phyloP scores from a whole-genome alignment of 805 yeast genomes.

The Monosporozyma yasuniensis region DNA sequence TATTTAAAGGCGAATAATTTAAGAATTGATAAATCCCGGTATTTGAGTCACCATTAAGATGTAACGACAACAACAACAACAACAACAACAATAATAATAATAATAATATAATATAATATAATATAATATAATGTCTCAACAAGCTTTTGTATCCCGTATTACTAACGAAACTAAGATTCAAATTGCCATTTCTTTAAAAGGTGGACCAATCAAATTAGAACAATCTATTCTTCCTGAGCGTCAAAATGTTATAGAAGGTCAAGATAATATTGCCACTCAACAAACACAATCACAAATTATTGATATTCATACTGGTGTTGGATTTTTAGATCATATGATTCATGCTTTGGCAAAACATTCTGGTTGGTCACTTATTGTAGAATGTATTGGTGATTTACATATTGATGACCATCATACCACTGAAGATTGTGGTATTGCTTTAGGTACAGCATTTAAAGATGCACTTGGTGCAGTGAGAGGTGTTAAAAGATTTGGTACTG shows the following conservation, averaged over 20 bases:
- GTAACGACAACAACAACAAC: too few relatives aligned
- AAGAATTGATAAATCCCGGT: too few relatives aligned
- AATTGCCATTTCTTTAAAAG: constrained; percentile 73
- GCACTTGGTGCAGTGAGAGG: constrained; percentile 89
- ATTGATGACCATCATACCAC: constrained; percentile 97
- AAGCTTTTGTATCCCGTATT: constrained; percentile 40
- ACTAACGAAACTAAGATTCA: constrained; percentile 94
- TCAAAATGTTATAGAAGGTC: constrained; percentile 12
- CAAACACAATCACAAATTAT: constrained; percentile 63
- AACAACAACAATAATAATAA: too few relatives aligned
- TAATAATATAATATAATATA: too few relatives aligned
- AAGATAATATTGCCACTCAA: constrained; percentile 55
- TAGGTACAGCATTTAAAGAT: constrained; percentile 80
- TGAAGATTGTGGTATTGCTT: constrained; percentile 89
- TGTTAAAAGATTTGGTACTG: constrained; percentile 84
- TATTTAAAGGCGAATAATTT: too few relatives aligned
- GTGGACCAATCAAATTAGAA: constrained; percentile 64
- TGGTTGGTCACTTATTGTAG: constrained; percentile 88
- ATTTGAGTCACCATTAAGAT: too few relatives aligned
- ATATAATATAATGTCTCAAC: constrained; percentile 15
- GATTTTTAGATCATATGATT: constrained; percentile 93
- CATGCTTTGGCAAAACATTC: constrained; percentile 95
- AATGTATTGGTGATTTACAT: constrained; percentile 88
- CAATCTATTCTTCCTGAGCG: constrained; percentile 42
- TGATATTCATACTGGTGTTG: constrained; percentile 81